These are phyloP conservation scores for Peziza echinospora DNA, from an alignment of 495 filamentous ascomycete species.

Conservation along the genomic window DNA sequence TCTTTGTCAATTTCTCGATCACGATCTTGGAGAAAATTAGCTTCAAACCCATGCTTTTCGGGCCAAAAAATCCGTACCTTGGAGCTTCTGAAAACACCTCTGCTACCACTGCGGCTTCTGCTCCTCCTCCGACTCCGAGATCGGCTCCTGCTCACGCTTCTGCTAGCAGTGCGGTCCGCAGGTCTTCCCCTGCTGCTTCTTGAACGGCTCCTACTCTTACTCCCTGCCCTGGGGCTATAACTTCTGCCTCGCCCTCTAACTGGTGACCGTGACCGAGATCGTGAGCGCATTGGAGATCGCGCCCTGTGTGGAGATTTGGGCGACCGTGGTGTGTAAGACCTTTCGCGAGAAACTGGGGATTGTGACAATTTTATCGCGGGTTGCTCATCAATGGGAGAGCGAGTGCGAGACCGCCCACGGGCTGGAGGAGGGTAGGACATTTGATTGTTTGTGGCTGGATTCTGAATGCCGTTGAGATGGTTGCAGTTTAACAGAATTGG, in stretches of 20 bases:
- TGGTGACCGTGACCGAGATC: constrained; percentile 6
- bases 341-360: background rate
- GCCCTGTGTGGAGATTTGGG: constrained; percentile 7
- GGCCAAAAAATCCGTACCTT: no score
- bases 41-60: no score
- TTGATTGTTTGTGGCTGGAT: no score
- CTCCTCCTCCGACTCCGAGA: constrained; percentile 14
- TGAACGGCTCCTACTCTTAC: background rate
- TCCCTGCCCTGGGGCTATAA: background rate
- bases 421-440: background rate
- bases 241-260: constrained; percentile 5
- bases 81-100: constrained; percentile 17
- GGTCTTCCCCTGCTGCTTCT: background rate
- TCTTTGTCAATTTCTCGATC: constrained; percentile 89
- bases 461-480: no score
- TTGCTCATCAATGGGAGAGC: background rate
- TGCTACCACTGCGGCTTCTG: constrained; percentile 14
- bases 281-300: constrained; percentile 6
- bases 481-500: no score
- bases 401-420: background rate
- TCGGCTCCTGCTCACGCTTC: constrained; percentile 6
- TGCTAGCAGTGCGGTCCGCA: background rate
- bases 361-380: background rate
- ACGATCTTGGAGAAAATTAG: constrained; percentile 44
- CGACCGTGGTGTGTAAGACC: background rate